Evolutionary conservation across 73 alveolate species (phyloP).

Genomic region (Uronychia setigera): DNA sequence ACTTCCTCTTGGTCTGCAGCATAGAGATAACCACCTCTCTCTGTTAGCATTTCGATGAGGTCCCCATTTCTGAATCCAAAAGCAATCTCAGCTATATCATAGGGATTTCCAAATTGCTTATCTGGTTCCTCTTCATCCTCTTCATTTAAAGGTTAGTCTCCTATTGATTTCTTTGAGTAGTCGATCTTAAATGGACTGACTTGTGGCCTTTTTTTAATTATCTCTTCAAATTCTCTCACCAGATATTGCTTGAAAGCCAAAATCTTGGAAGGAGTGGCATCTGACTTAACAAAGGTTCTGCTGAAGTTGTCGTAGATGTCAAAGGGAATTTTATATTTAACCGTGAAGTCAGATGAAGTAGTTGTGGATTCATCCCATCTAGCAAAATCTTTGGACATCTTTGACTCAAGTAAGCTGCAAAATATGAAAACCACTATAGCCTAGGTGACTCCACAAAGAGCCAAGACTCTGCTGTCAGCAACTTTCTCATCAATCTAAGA

Average conservation of each 20-base stretch:
- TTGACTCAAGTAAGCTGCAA: neutral
- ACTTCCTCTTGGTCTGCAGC: neutral
- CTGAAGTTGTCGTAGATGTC: conserved; percentile 5
- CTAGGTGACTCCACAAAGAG: neutral
- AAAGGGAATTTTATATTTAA: conserved; percentile 7
- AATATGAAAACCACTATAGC: neutral
- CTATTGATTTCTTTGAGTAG: neutral
- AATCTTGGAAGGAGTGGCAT: neutral
- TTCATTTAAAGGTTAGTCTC: neutral
- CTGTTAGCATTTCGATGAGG: conserved; percentile 2
- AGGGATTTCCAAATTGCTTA: neutral
- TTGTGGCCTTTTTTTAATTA: neutral
- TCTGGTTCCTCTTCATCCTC: neutral
- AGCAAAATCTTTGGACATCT: neutral
- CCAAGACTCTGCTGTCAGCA: neutral
- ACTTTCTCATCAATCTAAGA: neutral
- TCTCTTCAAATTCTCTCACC: conserved; percentile 25
- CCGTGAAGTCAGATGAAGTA: conserved; percentile 58
- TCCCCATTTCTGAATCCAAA: conserved; percentile 14
- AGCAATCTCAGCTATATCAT: neutral
- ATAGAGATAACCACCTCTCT: neutral
- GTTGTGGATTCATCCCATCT: conserved; percentile 17
- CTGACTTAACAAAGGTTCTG: neutral
- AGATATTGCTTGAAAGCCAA: conserved; percentile 23
- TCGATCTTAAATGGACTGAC: neutral